phyloP scores from a whole-genome alignment of 192 early-diverging fungal genomes.

The Obelidium mucronatum region DNA sequence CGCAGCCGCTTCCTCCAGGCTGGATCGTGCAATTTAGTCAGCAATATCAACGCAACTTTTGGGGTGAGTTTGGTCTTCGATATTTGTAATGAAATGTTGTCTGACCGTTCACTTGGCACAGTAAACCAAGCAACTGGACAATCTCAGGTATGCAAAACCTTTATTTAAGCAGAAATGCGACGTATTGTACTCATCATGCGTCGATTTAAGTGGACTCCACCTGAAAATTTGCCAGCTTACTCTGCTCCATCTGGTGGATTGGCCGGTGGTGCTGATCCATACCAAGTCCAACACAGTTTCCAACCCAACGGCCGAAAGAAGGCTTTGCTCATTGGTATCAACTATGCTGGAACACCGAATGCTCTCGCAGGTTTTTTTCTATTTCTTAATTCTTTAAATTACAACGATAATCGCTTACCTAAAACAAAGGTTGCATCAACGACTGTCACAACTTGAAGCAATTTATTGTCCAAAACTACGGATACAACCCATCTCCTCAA shows the following conservation, averaged over 20 bases:
- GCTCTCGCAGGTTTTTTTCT: constrained; percentile 21
- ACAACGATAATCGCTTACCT: no score
- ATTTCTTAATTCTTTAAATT: not conserved
- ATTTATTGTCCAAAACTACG: constrained; percentile 11
- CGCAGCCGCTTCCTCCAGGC: constrained; percentile 14
- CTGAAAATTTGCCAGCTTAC: no score
- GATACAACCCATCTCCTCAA: constrained; percentile 38
- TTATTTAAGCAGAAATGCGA: no score
- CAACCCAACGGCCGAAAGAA: constrained; percentile 22
- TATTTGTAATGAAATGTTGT: no score
- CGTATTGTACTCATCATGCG: no score
- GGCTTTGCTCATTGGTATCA: constrained; percentile 46
- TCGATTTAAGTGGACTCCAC: no score
- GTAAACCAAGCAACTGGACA: not conserved
- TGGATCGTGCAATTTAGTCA: constrained; percentile 15
- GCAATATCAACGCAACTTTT: constrained; percentile 4
- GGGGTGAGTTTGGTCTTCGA: not conserved
- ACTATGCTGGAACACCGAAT: constrained; percentile 32
- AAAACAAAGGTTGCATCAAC: constrained; percentile 42
- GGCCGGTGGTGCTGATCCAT: not conserved
- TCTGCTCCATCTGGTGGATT: not conserved
- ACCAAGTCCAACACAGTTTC: not conserved
- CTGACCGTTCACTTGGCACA: not conserved
- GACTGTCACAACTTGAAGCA: constrained; percentile 41
- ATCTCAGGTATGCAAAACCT: no score